Base-by-base conservation (phyloP, 805 yeast species). In the Ogataea neopini region DNA sequence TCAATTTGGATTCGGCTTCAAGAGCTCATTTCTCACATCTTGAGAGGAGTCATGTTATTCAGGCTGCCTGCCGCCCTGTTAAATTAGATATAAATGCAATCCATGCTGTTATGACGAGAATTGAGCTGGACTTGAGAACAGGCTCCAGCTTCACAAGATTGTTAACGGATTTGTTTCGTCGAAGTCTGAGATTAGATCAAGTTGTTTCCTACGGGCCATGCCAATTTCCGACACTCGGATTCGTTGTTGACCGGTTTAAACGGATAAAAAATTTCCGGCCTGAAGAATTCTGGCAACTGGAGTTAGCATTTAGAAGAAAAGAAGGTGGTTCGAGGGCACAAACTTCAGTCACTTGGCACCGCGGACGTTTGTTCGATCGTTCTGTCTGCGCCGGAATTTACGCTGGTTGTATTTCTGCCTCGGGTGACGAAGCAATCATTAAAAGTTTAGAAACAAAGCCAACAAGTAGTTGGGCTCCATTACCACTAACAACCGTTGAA, bases 141-240 rank as follows among this genome's bases (percentile, higher is more conserved):
- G 99, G 99, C 0, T 83, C 85, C 7, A 83, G 95, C 4, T 88
- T 92, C 60, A 92, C 99, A 0, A 72, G 99, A 40, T 71, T 89
- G 30, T 72, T 91, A 46, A 86, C 92, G 36, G 71, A 80, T 49
- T 59, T 75, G 44, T 69, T 81, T 58, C 70, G 69, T 54, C 52
- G 52, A 23, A 58, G 62, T 29, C 58, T 76, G 28, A 49, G 50
- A 14, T 32, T 49, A 7, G 70, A 63, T 14, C 46, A 53, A 35
- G 46, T 62, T 17, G 73, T 86, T 0, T 89, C 96, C 1, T 94
- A 91, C 64, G 99, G 99, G 2, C 76, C 80, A 2, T 94, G 99
- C 62, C 99, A 94, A 63, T 94, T 94, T 59, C 99, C 99, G 2
- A 92, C 99, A 0, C 71, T 94, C 43, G 98, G 99, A 3, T 94